These are phyloP conservation scores for Triticum monococcum DNA, from an alignment of 176 grass and related monocot species.

Conservation along the genomic window DNA sequence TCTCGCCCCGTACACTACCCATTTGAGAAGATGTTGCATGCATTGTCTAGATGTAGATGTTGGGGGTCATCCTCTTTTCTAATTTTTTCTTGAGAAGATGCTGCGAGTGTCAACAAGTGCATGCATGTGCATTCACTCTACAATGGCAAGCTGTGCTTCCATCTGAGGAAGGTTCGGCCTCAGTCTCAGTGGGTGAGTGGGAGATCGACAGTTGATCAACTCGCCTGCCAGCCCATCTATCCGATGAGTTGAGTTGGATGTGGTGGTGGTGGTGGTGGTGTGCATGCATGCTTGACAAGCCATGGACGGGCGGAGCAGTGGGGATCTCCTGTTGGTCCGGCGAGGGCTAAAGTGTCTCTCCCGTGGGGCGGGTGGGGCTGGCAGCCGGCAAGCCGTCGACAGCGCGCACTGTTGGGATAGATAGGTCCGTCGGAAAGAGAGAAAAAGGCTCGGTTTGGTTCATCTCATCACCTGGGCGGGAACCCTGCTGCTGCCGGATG, in stretches of 20 bases:
- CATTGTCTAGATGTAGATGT: no score
- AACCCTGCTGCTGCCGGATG: background rate
- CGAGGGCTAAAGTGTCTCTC: background rate
- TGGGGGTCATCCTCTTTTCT: no score
- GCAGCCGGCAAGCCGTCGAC: constrained; percentile 24
- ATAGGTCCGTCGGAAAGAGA: background rate
- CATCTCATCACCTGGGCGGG: background rate
- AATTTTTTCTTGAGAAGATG: no score
- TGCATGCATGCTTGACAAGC: constrained; percentile 16
- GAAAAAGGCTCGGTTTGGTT: background rate
- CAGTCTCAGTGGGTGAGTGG: background rate
- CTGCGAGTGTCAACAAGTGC: background rate
- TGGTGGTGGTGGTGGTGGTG: no score
- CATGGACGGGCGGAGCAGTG: background rate
- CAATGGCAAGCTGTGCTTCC: no score
- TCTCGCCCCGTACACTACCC: no score
- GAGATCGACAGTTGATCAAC: background rate
- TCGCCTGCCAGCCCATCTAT: background rate
- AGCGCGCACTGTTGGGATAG: constrained; percentile 27
- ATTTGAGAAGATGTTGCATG: no score
- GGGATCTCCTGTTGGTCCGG: constrained; percentile 12
- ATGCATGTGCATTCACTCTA: background rate
- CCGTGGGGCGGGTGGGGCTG: constrained; percentile 11
- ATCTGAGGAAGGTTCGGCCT: background rate
- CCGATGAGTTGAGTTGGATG: background rate